A percentile compares a stretch with the other conserved stretches of the same genome.
These are phyloP conservation scores for Tephrocybe sp. DNA, from an alignment of 768 basidiomycete genomes.

Conservation along the genomic window DNA sequence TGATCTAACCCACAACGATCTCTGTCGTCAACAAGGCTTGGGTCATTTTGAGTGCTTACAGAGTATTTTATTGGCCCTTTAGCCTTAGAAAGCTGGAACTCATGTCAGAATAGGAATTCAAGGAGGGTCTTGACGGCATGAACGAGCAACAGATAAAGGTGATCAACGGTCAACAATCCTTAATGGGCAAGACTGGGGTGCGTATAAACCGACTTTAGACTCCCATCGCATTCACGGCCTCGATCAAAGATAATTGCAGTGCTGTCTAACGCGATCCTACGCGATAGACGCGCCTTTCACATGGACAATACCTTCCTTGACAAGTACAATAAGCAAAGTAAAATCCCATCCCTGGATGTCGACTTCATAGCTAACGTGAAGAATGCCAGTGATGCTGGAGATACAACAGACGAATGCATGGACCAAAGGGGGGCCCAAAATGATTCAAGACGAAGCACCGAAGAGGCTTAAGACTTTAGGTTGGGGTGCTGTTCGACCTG, in stretches of 20 bases:
- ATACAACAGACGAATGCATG: slow-evolving; percentile 26
- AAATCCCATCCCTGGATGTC: no score
- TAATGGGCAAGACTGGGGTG: slow-evolving; percentile 1
- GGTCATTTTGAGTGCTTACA: slow-evolving; percentile 30
- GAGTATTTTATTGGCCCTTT: no score
- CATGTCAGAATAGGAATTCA: slow-evolving; percentile 8
- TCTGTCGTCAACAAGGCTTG: no score
- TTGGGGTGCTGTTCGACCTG: slow-evolving; percentile 31
- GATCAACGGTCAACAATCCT: not conserved
- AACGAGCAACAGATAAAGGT: not conserved
- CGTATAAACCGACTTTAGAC: not conserved
- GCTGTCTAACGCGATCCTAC: slow-evolving; percentile 33
- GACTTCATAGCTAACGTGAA: no score
- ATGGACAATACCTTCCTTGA: slow-evolving; percentile 29
- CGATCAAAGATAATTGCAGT: not conserved
- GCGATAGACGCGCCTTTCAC: slow-evolving; percentile 38
- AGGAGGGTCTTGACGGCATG: slow-evolving; percentile 3
- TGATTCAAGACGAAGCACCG: slow-evolving; percentile 30
- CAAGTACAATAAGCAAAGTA: slow-evolving; percentile 37
- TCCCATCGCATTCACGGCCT: no score
- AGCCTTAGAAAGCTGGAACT: no score
- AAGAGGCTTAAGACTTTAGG: slow-evolving; percentile 25
- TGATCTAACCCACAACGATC: no score
- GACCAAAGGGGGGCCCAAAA: slow-evolving; percentile 29
- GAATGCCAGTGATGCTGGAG: no score